Percentiles rank a stretch among this genome's conserved stretches.
phyloP scores from a whole-genome alignment of 169 alveolate species.

The Plasmodium malariae region DNA sequence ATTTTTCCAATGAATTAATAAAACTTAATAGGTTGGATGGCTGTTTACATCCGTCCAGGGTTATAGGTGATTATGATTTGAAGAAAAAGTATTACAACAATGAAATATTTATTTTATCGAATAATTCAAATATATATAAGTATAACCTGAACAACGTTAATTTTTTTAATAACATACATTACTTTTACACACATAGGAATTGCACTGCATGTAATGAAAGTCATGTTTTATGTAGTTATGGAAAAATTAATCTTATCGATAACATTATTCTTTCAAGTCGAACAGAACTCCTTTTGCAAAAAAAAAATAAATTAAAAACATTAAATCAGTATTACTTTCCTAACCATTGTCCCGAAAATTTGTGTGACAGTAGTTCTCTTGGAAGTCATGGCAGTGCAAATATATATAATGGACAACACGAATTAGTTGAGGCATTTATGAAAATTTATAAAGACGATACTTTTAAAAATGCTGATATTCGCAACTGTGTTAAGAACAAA shows the following conservation, averaged over 20 bases:
- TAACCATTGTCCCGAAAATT: no score
- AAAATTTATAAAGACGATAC: constrained; percentile 36
- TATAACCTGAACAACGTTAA: constrained; percentile 63
- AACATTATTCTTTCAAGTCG: constrained; percentile 17
- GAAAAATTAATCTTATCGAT: constrained; percentile 18
- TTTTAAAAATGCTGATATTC: not conserved
- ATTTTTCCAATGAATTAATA: constrained; percentile 18
- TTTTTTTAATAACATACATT: constrained; percentile 44
- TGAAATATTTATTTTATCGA: constrained; percentile 6
- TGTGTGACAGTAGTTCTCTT: no score
- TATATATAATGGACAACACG: not conserved
- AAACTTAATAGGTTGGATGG: constrained; percentile 54
- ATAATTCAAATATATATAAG: constrained; percentile 47
- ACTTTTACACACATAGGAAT: constrained; percentile 13
- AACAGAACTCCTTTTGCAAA: not conserved
- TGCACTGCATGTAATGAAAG: constrained; percentile 26
- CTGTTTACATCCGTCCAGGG: constrained; percentile 69
- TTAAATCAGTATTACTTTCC: no score
- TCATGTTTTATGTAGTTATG: constrained; percentile 59
- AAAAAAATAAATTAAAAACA: no score
- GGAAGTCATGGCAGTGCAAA: not conserved
- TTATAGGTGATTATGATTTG: constrained; percentile 70
- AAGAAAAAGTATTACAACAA: constrained; percentile 14
- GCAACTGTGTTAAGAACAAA: no score
- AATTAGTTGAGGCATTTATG: not conserved